Conservation (phyloP, 1,284 basidiomycete genomes). For the Mycosarcoma maydis region DNA sequence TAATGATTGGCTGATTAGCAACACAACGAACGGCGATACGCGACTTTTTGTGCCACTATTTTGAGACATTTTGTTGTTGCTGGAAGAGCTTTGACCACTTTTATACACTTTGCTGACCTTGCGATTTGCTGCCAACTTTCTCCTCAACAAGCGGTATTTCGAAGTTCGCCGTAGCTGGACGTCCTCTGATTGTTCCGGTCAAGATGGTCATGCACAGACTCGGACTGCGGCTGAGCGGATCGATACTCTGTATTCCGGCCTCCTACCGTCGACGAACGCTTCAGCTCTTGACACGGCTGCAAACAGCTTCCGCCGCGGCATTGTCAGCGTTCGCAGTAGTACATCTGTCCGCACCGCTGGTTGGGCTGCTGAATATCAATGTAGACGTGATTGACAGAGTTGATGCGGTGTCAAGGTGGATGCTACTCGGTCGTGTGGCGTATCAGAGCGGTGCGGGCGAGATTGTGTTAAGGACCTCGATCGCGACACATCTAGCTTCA, state of each 20-base stretch:
- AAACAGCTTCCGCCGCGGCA: conserved; percentile 17
- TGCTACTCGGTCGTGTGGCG: conserved; percentile 60
- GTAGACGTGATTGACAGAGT: conserved; percentile 42
- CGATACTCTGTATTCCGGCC: conserved; percentile 1
- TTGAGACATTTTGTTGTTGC: too few species aligned
- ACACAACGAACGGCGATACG: too few species aligned
- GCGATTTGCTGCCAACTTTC: background rate
- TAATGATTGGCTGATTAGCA: too few species aligned
- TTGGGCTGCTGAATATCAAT: conserved; percentile 17
- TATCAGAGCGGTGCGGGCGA: conserved; percentile 57
- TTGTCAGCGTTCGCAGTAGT: conserved; percentile 25
- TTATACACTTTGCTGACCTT: too few species aligned
- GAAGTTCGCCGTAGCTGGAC: too few species aligned
- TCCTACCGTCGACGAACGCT: conserved; percentile 2
- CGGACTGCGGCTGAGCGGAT: conserved; percentile 10
- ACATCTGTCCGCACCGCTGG: conserved; percentile 28
- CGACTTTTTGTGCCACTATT: too few species aligned
- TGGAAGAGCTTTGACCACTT: background rate
- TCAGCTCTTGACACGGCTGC: conserved; percentile 11
- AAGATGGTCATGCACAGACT: conserved; percentile 18
- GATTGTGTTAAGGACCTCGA: conserved; percentile 47
- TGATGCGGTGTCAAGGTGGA: conserved; percentile 37
- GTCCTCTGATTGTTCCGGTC: too few species aligned
- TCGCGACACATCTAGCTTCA: conserved; percentile 42
- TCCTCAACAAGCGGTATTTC: too few species aligned